A percentile compares a stretch with the other conserved stretches of the same genome.
phyloP scores from a whole-genome alignment of 2,329 filamentous ascomycete genomes.

The Aspergillus neotritici region DNA sequence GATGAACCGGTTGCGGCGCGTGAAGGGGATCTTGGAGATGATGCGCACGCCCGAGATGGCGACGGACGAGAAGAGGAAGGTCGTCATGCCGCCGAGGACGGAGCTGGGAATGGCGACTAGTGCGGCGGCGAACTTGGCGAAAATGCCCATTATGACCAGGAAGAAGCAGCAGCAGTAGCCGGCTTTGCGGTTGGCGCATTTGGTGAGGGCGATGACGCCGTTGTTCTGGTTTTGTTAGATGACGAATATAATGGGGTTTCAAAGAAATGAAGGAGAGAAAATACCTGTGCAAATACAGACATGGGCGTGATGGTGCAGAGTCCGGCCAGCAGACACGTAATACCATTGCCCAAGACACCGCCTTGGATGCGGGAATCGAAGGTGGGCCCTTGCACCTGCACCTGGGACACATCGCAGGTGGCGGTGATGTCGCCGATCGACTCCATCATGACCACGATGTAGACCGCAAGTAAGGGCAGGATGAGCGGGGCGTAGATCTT shows the following conservation, averaged over 20 bases:
- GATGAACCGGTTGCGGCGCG: slow-evolving; percentile 61
- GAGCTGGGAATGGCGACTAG: slow-evolving; percentile 58
- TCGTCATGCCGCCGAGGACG: slow-evolving; percentile 48
- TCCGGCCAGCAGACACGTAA: slow-evolving; percentile 59
- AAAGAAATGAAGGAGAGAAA: too few relatives aligned
- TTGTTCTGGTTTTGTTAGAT: slow-evolving; percentile 50
- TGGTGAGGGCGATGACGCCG: slow-evolving; percentile 62
- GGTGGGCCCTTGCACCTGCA: slow-evolving; percentile 58
- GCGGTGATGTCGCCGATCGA: slow-evolving; percentile 63
- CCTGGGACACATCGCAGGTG: slow-evolving; percentile 60
- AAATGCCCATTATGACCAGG: slow-evolving; percentile 63
- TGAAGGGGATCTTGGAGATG: slow-evolving; percentile 58
- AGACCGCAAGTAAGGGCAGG: slow-evolving; percentile 53
- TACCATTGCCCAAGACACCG: slow-evolving; percentile 60
- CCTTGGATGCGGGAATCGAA: slow-evolving; percentile 67
- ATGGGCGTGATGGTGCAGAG: slow-evolving; percentile 64
- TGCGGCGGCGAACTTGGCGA: slow-evolving; percentile 64
- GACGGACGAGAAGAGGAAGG: slow-evolving; percentile 63
- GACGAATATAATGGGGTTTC: too few relatives aligned
- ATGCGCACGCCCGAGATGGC: slow-evolving; percentile 62
- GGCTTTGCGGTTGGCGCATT: slow-evolving; percentile 63
- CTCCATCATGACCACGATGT: slow-evolving; percentile 63
- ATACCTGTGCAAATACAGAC: slow-evolving; percentile 53
- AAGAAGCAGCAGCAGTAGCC: slow-evolving; percentile 63
- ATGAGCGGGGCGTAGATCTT: slow-evolving; percentile 62